Evolutionary conservation across 1,284 basidiomycete species (phyloP), one percentile per base, ranked within the genome.

Genomic region (Sporisorium exsertum): DNA sequence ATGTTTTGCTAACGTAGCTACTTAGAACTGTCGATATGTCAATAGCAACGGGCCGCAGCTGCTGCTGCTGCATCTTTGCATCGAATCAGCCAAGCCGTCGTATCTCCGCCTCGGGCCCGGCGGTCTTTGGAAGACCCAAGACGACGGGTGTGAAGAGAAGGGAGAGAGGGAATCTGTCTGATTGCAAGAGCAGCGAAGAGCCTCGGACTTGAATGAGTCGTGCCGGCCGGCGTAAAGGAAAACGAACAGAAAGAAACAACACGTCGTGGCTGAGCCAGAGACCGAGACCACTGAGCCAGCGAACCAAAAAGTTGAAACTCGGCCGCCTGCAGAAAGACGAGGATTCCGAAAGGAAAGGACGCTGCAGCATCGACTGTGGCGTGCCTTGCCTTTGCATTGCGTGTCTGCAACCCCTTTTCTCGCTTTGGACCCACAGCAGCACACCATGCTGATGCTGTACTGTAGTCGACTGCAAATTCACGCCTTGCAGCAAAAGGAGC

Each of bases 201-300:
- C 49, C 49, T 51, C 50, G 50, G 50, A 20, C 32, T 35, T 52
- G 32, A 29, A 18, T 15, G 22, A 46, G 32, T 18, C 22, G 50
- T 20, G 32, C 50, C 32, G 32, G 10, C 29, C 5, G 32, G 12
- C 12, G 29, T 2, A 10, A 2, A 6, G 35, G 22, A 13, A 22
- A 42, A 42, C 4, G n/a, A 26, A 26, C 22, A 54, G n/a, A 27
- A n/a, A 42, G 8, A 18, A 27, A 45, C 40, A 45, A 43, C 42
- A 45, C 22, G 50, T 37, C 50, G 50, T 33, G 22, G 33, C 10
- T 1, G 16, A 33, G 52, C 27, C 15, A 26, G 40, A 55, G 53
- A 55, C 53, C 53, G 43, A 55, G 40, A 55, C 53, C n/a, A 43
- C n/a, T n/a, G n/a, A 43, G 40, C 40, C 40, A 43, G n/a, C 6